phyloP scores from a whole-genome alignment of 306 rosid species.

The Echinosophora koreensis region DNA sequence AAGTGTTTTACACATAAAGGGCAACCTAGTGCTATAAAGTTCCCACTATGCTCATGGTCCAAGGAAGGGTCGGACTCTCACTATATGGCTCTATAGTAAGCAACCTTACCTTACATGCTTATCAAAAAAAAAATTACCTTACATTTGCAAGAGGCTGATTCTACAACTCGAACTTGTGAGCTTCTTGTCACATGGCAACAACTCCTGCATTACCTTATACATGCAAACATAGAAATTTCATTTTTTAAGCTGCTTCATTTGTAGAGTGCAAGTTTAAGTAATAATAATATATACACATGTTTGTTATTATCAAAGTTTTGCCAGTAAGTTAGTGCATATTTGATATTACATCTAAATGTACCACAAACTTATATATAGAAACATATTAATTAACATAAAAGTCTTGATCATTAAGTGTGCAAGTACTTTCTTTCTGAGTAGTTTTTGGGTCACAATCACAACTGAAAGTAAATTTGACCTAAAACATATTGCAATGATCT shows the following conservation, averaged over 20 bases:
- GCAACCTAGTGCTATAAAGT: too few species aligned
- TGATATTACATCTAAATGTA: conserved; percentile 1
- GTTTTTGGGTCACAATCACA: neutral
- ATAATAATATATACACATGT: neutral
- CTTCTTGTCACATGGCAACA: too few species aligned
- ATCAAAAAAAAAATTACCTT: too few species aligned
- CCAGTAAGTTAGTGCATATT: neutral
- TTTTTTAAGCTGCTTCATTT: conserved; percentile 1
- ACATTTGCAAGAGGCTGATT: too few species aligned
- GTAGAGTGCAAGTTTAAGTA: neutral
- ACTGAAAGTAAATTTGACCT: conserved; percentile 14
- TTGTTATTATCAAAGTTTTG: neutral
- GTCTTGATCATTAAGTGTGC: neutral
- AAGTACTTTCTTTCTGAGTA: neutral
- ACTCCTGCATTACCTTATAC: neutral
- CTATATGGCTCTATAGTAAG: too few species aligned
- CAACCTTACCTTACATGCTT: too few species aligned
- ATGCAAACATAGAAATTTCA: neutral
- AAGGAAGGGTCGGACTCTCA: too few species aligned
- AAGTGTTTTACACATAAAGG: neutral
- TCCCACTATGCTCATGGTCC: too few species aligned
- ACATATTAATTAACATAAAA: neutral
- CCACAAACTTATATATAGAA: neutral
- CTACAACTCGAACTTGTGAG: too few species aligned
- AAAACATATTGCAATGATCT: neutral